Percentiles rank a stretch among this genome's conserved stretches.
phyloP scores from a whole-genome alignment of 2,329 filamentous ascomycete species.

The Neonectria magnoliae region DNA sequence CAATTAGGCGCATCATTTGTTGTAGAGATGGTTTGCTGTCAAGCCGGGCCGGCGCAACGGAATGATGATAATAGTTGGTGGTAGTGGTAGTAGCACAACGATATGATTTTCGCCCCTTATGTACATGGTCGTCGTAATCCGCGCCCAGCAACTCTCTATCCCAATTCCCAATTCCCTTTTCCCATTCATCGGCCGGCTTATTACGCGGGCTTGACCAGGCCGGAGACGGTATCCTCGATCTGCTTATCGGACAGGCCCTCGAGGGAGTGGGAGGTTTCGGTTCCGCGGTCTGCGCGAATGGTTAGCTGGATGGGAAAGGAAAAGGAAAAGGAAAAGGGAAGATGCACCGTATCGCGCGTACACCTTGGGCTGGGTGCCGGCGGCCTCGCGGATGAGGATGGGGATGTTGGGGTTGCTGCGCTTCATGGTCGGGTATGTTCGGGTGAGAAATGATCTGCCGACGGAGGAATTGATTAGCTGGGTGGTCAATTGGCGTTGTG shows the following conservation, averaged over 20 bases:
- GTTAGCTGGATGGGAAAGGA: constrained; percentile 18
- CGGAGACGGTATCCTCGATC: constrained; percentile 67
- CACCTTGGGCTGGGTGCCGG: constrained; percentile 83
- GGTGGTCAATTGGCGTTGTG: background rate
- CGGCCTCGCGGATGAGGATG: constrained; percentile 93
- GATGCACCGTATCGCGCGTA: constrained; percentile 88
- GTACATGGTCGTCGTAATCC: constrained; percentile 37
- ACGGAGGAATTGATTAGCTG: constrained; percentile 26
- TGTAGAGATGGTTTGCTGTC: background rate
- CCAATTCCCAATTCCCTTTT: background rate
- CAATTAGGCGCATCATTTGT: background rate
- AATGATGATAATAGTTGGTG: background rate
- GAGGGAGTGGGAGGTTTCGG: constrained; percentile 66
- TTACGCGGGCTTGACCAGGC: constrained; percentile 58
- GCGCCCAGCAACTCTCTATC: constrained; percentile 7
- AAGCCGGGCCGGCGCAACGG: background rate
- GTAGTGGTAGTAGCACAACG: constrained; percentile 32
- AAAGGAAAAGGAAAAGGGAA: background rate
- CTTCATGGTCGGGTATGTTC: constrained; percentile 98
- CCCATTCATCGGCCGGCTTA: constrained; percentile 10
- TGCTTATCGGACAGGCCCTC: constrained; percentile 70
- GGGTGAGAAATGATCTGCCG: constrained; percentile 83
- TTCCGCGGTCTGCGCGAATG: constrained; percentile 59
- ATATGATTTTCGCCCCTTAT: constrained; percentile 40
- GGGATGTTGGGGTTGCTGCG: constrained; percentile 95